Evolutionary conservation across 2,329 filamentous ascomycete species (phyloP).

Genomic region (Fusarium praegraminearum): DNA sequence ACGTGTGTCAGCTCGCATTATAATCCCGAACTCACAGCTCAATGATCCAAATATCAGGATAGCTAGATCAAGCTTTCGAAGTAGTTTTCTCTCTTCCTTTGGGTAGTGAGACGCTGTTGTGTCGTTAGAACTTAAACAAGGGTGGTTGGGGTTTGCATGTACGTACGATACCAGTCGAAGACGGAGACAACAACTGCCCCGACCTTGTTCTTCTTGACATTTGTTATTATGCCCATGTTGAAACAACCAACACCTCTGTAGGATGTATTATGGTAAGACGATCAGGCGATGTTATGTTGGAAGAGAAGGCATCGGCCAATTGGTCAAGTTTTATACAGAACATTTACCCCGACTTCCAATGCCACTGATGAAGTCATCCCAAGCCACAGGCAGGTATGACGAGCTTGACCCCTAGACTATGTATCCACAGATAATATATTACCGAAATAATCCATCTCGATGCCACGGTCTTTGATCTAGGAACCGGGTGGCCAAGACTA

Average conservation of each 20-base stretch:
- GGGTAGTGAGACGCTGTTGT: background rate
- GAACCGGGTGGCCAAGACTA: background rate
- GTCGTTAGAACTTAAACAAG: background rate
- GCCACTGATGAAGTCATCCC: too few species aligned
- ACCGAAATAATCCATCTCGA: accelerated
- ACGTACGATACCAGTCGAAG: conserved; percentile 13
- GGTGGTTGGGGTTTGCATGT: too few species aligned
- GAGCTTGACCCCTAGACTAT: background rate
- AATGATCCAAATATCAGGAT: background rate
- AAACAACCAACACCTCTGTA: accelerated
- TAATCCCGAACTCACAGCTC: background rate
- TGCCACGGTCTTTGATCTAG: background rate
- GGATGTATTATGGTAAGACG: background rate
- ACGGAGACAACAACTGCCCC: conserved; percentile 1
- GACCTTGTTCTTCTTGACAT: background rate
- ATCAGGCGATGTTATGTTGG: accelerated
- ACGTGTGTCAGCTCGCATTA: accelerated
- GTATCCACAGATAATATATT: accelerated
- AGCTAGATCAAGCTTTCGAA: conserved; percentile 5
- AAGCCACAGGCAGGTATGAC: background rate
- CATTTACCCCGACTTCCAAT: accelerated
- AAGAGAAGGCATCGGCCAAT: too few species aligned
- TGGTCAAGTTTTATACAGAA: background rate
- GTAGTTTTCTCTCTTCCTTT: conserved; percentile 3
- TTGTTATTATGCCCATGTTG: background rate